These are phyloP conservation scores for Pyrus betulifolia DNA, from an alignment of 306 rosid genomes.

Conservation along the genomic window DNA sequence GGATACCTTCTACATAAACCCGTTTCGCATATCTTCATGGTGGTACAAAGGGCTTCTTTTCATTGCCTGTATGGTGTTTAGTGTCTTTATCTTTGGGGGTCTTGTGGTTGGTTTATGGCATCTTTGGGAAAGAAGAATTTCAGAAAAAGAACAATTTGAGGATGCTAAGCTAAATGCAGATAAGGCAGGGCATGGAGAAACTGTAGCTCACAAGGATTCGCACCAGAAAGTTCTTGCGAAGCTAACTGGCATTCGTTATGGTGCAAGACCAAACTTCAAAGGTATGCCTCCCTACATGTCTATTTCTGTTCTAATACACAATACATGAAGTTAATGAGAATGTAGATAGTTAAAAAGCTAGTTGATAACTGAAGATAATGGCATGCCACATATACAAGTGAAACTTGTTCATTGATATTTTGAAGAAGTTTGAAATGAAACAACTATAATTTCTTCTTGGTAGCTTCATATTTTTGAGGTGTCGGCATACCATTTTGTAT, in stretches of 20 bases:
- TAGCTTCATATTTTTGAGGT: neutral
- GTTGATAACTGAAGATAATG: neutral
- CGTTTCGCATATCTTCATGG: conserved; percentile 47
- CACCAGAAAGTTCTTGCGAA: conserved; percentile 13
- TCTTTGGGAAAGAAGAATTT: conserved; percentile 51
- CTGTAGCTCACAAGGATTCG: conserved; percentile 21
- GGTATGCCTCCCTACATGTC: conserved; percentile 34
- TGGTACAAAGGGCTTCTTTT: conserved; percentile 84
- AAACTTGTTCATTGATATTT: too few species aligned
- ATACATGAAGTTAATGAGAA: neutral
- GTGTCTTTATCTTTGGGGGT: conserved; percentile 76
- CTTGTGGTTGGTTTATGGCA: conserved; percentile 60
- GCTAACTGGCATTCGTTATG: conserved; percentile 42
- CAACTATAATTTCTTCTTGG: neutral
- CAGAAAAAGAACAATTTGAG: conserved; percentile 16
- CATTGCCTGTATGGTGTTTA: conserved; percentile 54
- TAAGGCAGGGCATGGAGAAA: conserved; percentile 12
- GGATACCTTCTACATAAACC: conserved; percentile 54
- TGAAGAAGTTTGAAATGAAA: neutral
- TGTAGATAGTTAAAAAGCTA: neutral
- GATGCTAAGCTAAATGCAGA: conserved; percentile 15
- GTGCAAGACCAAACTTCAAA: conserved; percentile 71
- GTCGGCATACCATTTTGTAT: neutral
- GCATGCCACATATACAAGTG: neutral
- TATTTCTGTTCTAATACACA: neutral